Evolutionary conservation across 805 yeast species (phyloP).

Genomic region (Henningerozyma blattae): DNA sequence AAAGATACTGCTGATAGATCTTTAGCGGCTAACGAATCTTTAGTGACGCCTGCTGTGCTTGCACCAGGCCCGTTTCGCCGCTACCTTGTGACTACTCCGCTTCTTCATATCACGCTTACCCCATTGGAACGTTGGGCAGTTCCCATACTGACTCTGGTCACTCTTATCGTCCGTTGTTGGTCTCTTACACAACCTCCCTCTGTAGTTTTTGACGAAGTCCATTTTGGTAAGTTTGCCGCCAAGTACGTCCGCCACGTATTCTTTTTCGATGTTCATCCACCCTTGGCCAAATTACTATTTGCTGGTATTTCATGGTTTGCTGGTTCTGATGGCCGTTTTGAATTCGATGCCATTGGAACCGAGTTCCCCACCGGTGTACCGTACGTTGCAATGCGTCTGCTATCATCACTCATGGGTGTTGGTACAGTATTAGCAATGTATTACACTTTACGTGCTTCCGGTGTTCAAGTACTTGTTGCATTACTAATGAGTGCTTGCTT

Average conservation of each 20-base stretch:
- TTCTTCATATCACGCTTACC: too few relatives aligned
- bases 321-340: constrained; percentile 63
- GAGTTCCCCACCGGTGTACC: constrained; percentile 47
- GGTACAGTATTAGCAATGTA: constrained; percentile 55
- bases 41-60: too few relatives aligned
- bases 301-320: constrained; percentile 58
- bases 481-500: constrained; percentile 43
- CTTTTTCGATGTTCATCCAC: constrained; percentile 74
- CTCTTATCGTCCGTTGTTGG: constrained; percentile 49
- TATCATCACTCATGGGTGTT: constrained; percentile 58
- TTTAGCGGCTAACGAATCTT: too few relatives aligned
- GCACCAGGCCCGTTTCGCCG: too few relatives aligned
- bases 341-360: constrained; percentile 55
- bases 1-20: too few relatives aligned
- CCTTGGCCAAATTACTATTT: constrained; percentile 62
- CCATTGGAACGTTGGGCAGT: too few relatives aligned
- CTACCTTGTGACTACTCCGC: too few relatives aligned
- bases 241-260: constrained; percentile 56
- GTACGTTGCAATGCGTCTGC: constrained; percentile 54
- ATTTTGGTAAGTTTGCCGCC: constrained; percentile 92
- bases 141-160: constrained; percentile 33
- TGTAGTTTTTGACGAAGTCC: constrained; percentile 88
- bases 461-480: constrained; percentile 55
- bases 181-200: constrained; percentile 58
- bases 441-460: constrained; percentile 59